Percentiles rank a stretch among this genome's conserved stretches.
These are phyloP conservation scores for Encephalitozoon cuniculi DNA, from an alignment of 371 early-diverging fungal genomes.

Conservation along the genomic window DNA sequence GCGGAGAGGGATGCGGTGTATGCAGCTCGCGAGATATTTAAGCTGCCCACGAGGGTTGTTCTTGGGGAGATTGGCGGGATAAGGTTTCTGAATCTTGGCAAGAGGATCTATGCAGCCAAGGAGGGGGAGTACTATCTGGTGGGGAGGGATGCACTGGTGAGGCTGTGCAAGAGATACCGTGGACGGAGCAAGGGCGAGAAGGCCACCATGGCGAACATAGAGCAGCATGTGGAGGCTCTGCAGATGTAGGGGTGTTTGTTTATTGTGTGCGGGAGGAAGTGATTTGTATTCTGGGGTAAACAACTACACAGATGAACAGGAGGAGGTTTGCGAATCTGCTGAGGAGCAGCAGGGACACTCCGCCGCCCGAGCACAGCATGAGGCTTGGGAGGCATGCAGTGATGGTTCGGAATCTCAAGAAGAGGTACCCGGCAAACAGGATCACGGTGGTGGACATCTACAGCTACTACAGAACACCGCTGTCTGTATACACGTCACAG, in stretches of 20 bases:
- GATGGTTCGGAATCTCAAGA: background rate
- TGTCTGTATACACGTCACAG: background rate
- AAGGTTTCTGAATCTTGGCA: background rate
- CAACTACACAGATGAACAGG: background rate
- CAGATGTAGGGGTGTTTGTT: background rate
- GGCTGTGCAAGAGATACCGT: background rate
- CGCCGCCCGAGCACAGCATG: background rate
- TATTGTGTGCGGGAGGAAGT: background rate
- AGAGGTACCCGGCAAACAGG: background rate
- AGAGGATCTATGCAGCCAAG: background rate
- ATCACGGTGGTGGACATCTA: background rate
- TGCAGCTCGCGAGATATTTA: background rate
- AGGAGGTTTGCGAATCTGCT: background rate
- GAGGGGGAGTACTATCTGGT: background rate
- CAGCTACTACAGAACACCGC: background rate
- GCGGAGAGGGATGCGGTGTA: background rate
- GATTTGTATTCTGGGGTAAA: background rate
- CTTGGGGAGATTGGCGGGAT: background rate
- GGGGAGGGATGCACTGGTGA: background rate
- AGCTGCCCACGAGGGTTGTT: background rate
- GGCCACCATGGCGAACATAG: background rate
- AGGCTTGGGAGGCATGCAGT: background rate
- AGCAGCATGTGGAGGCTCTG: background rate
- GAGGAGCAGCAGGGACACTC: background rate
- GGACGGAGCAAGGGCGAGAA: background rate